Percentiles rank a stretch among this genome's conserved stretches.
phyloP scores from a whole-genome alignment of 768 basidiomycete genomes.

The Lyophyllum shimeji region DNA sequence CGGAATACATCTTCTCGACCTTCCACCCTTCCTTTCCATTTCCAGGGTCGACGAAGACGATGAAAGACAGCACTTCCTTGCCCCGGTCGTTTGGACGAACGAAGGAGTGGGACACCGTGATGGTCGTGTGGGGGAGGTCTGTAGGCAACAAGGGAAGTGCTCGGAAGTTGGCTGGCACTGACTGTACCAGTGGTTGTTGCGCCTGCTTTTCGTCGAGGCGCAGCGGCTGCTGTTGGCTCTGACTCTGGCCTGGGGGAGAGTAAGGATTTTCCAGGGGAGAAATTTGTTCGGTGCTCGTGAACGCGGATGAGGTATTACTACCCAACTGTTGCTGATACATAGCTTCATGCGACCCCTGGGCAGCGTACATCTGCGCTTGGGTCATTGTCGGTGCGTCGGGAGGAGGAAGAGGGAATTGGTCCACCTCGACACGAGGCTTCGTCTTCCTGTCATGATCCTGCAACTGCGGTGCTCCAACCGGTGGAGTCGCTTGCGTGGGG shows the following conservation, averaged over 20 bases:
- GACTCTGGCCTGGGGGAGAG: constrained; percentile 16
- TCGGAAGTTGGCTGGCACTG: constrained; percentile 54
- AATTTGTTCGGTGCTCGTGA: constrained; percentile 10
- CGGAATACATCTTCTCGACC: constrained; percentile 92
- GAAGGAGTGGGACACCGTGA: constrained; percentile 76
- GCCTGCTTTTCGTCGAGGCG: constrained; percentile 13
- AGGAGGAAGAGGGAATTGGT: constrained; percentile 54
- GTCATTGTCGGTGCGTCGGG: constrained; percentile 22
- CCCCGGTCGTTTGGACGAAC: constrained; percentile 89
- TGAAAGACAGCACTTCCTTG: constrained; percentile 90
- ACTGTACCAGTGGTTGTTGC: constrained; percentile 21
- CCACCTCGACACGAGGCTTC: constrained; percentile 41
- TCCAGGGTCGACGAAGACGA: constrained; percentile 73
- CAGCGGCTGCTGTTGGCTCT: constrained; percentile 17
- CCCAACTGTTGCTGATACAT: constrained; percentile 13
- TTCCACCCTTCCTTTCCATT: constrained; percentile 73
- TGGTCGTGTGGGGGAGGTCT: constrained; percentile 72
- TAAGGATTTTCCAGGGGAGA: constrained; percentile 21
- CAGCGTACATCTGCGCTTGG: constrained; percentile 20
- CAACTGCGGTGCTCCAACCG: constrained; percentile 3
- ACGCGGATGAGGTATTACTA: not conserved
- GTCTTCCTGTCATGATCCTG: constrained; percentile 8
- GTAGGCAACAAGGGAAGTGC: constrained; percentile 66
- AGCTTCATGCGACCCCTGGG: constrained; percentile 19
- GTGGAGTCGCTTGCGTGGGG: constrained; percentile 9